phyloP scores from a whole-genome alignment of 2,329 filamentous ascomycete genomes.

The Hortaea werneckii region DNA sequence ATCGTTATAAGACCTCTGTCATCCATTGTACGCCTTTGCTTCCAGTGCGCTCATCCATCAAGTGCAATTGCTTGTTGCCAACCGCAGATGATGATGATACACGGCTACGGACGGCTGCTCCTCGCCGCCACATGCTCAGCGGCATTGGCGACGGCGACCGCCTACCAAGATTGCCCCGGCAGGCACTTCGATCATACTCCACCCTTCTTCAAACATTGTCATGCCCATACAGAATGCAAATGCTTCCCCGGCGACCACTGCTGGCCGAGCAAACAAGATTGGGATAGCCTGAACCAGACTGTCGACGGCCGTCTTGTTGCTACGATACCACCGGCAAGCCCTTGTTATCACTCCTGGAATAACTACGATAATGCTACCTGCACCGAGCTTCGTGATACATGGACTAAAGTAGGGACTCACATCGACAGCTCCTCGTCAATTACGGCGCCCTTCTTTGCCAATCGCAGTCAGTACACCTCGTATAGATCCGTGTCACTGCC shows the following conservation, averaged over 20 bases:
- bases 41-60: too few relatives aligned
- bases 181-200: too few relatives aligned
- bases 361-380: background rate
- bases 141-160: too few relatives aligned
- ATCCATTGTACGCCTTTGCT: too few relatives aligned
- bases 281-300: conserved; percentile 43
- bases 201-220: too few relatives aligned
- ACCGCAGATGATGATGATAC: too few relatives aligned
- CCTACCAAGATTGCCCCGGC: too few relatives aligned
- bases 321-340: conserved; percentile 21
- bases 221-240: conserved; percentile 25
- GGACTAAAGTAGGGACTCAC: background rate
- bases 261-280: conserved; percentile 42
- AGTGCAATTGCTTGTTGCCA: too few relatives aligned
- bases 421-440: background rate
- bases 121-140: too few relatives aligned
- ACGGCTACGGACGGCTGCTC: too few relatives aligned
- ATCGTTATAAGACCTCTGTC: too few relatives aligned
- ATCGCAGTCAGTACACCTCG: conserved; percentile 13
- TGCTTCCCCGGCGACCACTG: conserved; percentile 44
- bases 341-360: background rate
- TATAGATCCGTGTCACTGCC: too few relatives aligned
- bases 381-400: background rate
- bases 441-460: background rate
- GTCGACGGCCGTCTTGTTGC: conserved; percentile 42